phyloP scores from a whole-genome alignment of 495 filamentous ascomycete species.

The Bacidia gigantensis region DNA sequence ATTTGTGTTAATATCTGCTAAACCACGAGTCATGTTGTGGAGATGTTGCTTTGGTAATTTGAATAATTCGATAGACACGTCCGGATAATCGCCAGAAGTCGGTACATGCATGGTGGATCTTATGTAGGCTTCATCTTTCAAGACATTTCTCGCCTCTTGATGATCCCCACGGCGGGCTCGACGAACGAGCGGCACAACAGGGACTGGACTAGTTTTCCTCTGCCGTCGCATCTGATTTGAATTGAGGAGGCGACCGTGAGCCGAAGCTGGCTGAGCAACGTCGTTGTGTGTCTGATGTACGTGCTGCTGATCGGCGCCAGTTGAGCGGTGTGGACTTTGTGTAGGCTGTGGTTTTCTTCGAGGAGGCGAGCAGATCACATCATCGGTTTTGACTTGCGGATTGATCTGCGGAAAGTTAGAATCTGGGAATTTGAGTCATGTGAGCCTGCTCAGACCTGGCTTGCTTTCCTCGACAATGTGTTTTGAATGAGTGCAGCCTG shows the following conservation, averaged over 20 bases:
- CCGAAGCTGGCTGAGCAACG: neutral
- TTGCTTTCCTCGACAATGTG: neutral
- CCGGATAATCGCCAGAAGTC: conserved; percentile 12
- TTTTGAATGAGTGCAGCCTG: neutral
- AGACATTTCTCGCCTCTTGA: neutral
- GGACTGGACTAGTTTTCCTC: conserved; percentile 5
- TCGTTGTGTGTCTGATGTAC: neutral
- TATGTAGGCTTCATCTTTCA: conserved; percentile 14
- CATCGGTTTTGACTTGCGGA: no score
- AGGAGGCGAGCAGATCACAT: neutral
- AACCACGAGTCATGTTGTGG: conserved; percentile 15
- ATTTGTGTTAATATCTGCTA: conserved; percentile 13
- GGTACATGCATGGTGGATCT: conserved; percentile 10
- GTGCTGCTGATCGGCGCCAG: neutral
- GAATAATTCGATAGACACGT: conserved; percentile 13
- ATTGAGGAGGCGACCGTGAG: neutral
- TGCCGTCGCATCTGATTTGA: conserved; percentile 1
- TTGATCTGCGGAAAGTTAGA: no score
- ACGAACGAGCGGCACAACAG: conserved; percentile 4
- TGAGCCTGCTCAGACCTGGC: no score
- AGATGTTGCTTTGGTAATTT: conserved; percentile 19
- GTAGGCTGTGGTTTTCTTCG: neutral
- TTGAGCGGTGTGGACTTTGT: neutral
- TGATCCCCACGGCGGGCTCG: conserved; percentile 2
- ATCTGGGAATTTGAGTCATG: no score